A percentile compares a stretch with the other conserved stretches of the same genome.
phyloP scores from a whole-genome alignment of 371 early-diverging fungal species.

The Saksenaea oblongispora region DNA sequence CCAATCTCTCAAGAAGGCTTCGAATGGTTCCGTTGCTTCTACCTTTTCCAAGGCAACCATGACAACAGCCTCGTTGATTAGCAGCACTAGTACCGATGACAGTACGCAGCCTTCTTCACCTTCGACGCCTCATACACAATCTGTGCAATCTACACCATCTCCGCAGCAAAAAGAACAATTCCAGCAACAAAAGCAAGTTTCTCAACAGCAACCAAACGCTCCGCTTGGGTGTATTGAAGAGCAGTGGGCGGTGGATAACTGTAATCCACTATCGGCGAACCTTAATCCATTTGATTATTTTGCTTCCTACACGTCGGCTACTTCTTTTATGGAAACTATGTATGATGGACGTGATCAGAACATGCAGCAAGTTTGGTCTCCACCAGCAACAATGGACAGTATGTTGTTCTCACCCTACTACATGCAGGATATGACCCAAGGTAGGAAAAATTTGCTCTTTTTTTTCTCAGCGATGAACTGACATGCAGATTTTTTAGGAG shows the following conservation, averaged over 20 bases:
- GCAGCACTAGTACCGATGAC: slow-evolving; percentile 4
- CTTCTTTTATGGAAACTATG: slow-evolving; percentile 2
- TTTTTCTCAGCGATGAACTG: neutral
- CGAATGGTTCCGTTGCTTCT: slow-evolving; percentile 1
- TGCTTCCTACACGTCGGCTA: neutral
- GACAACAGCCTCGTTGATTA: neutral
- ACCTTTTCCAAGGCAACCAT: neutral
- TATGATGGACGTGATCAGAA: slow-evolving; percentile 6
- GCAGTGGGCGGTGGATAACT: neutral
- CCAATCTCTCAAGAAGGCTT: neutral
- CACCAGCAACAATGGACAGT: neutral
- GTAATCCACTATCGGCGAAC: neutral
- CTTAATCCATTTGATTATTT: slow-evolving; percentile 1
- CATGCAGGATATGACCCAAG: slow-evolving; percentile 8
- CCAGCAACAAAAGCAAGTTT: slow-evolving; percentile 2
- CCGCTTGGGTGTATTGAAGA: slow-evolving; percentile 1
- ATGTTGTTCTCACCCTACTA: slow-evolving; percentile 13
- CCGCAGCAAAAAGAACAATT: neutral
- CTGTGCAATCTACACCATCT: neutral
- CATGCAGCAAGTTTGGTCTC: slow-evolving; percentile 1
- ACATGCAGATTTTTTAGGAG: slow-evolving; percentile 1
- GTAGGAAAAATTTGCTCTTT: neutral
- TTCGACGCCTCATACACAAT: neutral
- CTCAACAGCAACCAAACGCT: neutral
- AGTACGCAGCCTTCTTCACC: neutral